phyloP scores from a whole-genome alignment of 495 filamentous ascomycete species.

The Podospora anserina region DNA sequence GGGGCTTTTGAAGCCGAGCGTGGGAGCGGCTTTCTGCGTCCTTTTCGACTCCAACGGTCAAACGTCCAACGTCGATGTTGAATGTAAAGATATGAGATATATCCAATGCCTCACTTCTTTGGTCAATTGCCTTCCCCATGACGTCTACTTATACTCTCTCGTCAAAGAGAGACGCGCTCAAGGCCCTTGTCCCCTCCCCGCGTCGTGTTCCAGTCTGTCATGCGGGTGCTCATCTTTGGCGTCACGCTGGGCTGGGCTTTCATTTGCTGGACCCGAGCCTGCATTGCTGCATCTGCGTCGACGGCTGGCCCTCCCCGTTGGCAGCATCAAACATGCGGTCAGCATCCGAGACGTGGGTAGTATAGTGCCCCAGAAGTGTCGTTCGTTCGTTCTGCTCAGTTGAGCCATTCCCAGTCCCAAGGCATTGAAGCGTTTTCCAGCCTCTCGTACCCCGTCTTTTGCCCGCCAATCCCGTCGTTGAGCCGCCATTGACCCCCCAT shows the following conservation, averaged over 20 bases:
- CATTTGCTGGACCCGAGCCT: slow-evolving; percentile 13
- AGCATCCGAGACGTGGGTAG: slow-evolving; percentile 16
- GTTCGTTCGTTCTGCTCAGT: slow-evolving; percentile 1
- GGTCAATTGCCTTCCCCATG: neutral
- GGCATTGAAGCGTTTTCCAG: slow-evolving; percentile 5
- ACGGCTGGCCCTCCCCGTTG: slow-evolving; percentile 12
- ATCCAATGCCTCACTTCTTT: neutral
- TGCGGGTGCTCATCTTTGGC: slow-evolving; percentile 9
- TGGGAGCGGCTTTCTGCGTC: slow-evolving; percentile 3
- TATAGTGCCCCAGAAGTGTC: neutral
- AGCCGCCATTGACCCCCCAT: neutral
- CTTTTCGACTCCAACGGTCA: neutral
- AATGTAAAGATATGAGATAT: neutral
- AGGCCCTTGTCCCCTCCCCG: slow-evolving; percentile 5
- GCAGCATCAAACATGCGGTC: slow-evolving; percentile 20
- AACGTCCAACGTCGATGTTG: neutral
- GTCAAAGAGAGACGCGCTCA: neutral
- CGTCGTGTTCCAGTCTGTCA: neutral
- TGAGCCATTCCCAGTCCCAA: neutral
- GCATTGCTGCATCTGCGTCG: slow-evolving; percentile 1
- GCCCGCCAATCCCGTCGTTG: neutral
- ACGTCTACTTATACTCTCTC: slow-evolving; percentile 2
- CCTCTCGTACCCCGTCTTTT: slow-evolving; percentile 2
- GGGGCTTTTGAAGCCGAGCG: neutral
- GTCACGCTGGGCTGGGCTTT: slow-evolving; percentile 14